Evolutionary conservation across 1,139 yeast genomes (phyloP), one percentile per base, ranked within the genome.

Genomic region (Lodderomyces elongisporus): DNA sequence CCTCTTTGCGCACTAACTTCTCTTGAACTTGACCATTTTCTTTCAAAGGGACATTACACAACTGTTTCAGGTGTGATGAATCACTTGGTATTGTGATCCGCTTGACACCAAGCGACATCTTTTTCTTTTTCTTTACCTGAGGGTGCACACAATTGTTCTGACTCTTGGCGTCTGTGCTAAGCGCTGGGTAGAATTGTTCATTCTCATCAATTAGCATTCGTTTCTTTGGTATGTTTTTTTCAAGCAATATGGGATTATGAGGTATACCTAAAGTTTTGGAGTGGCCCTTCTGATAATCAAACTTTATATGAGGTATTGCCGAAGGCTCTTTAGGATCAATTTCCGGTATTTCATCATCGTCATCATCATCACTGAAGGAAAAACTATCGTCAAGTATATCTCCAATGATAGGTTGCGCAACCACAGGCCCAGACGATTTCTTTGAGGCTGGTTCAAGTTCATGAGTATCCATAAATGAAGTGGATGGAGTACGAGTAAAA

Each of bases 101-200:
- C n/a, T n/a, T n/a, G n/a, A 47, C 30, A 5, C 54, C 54, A 12
- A 51, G 32, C 3, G 52, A 41, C 30, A 36, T 45, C 30, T 33
- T 42, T 12, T 30, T 30, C 16, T 24, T 27, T n/a, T n/a, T n/a
- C n/a, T n/a, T n/a, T n/a, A n/a, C n/a, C n/a, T n/a, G n/a, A n/a
- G n/a, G n/a, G n/a, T n/a, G n/a, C n/a, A n/a, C n/a, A n/a, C n/a
- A n/a, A n/a, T n/a, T n/a, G n/a, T n/a, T n/a, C n/a, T n/a, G n/a
- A n/a, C n/a, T n/a, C n/a, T n/a, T n/a, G n/a, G n/a, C n/a, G n/a
- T n/a, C n/a, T n/a, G n/a, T n/a, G n/a, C n/a, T n/a, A n/a, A n/a
- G n/a, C n/a, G n/a, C n/a, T n/a, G n/a, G n/a, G n/a, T n/a, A n/a
- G n/a, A n/a, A n/a, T n/a, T n/a, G n/a, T 20, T 20, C 22, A 8